Base-by-base conservation (phyloP, 2,329 filamentous ascomycete genomes). In the Dothiorella sarmentorum region DNA sequence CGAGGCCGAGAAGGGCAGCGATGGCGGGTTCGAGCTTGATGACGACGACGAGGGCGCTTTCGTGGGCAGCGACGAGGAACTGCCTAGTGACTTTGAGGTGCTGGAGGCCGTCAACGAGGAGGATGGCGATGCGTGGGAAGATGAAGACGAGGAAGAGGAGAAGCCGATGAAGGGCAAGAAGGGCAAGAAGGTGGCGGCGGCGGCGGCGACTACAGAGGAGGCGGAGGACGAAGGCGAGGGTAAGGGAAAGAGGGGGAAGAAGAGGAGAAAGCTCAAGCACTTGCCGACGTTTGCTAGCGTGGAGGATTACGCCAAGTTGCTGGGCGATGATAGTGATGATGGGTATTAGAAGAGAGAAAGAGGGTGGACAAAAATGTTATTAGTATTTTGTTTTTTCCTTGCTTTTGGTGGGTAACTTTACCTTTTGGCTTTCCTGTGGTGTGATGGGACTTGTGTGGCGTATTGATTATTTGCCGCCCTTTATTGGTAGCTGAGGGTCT, bases 211-310 rank as follows among this genome's bases (percentile, higher is more conserved):
- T 9, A 27, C 9, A 13, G 63, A 61, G 61, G 63, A 62, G 22
- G 61, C 74, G 37, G 70, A 43, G 6, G 56, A 31, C 10, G 43
- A 74, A 1, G 63, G 60, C 59, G 63, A 61, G 9, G 61, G 73
- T 38, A 70, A 52, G 11, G 45, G 74, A 15, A 72, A 73, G 64
- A 68, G 77, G 20, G 72, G 71, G 18, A 82, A 84, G 71, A 90
- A 89, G 77, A 87, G 83, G 77, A 91, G 87, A 81, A 90, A 90
- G 78, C 80, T 97, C 73, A 96, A 91, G 82, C 85, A 85, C 63
- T 78, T 99, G 65, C 94, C 94, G 6, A 95, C 86, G 33, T 99
- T 99, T 78, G 94, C 95, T 18, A 95, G 90, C 29, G 88, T 83
- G 29, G 94, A 97, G 57, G 94, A 97, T 71, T 99, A 97, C 73